Conservation (phyloP, 169 alveolate genomes). For the Toxoplasma gondii region DNA sequence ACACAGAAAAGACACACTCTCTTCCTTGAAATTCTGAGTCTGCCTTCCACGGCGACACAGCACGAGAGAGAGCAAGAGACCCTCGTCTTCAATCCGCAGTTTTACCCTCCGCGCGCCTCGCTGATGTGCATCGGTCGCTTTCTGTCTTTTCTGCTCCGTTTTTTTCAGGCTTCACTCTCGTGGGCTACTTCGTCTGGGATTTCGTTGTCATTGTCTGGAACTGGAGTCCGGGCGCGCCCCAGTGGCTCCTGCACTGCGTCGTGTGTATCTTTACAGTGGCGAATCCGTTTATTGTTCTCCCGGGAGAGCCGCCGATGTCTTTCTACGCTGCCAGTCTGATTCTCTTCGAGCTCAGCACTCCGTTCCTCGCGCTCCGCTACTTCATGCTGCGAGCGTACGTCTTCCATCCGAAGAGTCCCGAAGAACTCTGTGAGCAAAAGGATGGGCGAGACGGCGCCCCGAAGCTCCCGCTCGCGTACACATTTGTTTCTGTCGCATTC, state of each 20-base stretch:
- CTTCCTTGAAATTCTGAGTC: no score
- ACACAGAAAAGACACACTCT: no score
- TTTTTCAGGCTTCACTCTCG: neutral
- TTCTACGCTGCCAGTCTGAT: slow-evolving; percentile 17
- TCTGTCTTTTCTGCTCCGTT: neutral
- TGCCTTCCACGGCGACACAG: no score
- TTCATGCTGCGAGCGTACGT: slow-evolving; percentile 26
- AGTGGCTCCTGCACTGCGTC: slow-evolving; percentile 50
- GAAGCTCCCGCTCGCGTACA: neutral
- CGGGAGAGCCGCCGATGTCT: slow-evolving; percentile 30
- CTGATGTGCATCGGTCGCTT: neutral
- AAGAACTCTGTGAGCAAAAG: neutral
- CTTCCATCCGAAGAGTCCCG: neutral
- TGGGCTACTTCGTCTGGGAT: slow-evolving; percentile 53
- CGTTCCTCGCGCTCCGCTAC: slow-evolving; percentile 43
- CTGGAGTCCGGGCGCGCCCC: slow-evolving; percentile 15
- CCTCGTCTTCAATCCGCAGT: no score
- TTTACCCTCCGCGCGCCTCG: no score
- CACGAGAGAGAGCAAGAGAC: no score
- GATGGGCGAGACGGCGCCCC: neutral
- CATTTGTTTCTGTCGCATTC: neutral
- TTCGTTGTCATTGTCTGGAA: neutral
- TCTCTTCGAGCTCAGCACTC: slow-evolving; percentile 49
- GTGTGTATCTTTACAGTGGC: neutral
- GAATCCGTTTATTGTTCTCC: neutral